Base-by-base conservation (phyloP, 352 stramenopile genomes). In the Pythium rhizo-oryzae region DNA sequence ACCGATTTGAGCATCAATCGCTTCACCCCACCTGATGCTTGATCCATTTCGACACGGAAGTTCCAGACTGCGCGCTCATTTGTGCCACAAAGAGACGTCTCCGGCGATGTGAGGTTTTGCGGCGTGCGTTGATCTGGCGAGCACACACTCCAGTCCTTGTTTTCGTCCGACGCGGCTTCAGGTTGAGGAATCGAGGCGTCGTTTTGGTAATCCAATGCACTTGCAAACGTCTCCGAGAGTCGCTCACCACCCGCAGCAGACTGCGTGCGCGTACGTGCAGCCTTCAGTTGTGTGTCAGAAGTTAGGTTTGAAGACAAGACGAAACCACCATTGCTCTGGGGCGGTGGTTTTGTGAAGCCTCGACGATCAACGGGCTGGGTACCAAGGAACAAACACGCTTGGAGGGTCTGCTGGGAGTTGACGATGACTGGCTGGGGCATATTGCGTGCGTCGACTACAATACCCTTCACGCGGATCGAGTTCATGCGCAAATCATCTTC, bases 121-220 rank as follows among this genome's bases (percentile, higher is more conserved):
- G 82, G 55, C 4, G 85, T 81, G 28, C 89, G 86, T 65, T 96
- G 89, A 37, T 96, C 89, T 21, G 89, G 89, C 24, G 90, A 85
- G 24, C 89, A 96, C 8, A 85, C 89, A 53, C 87, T 96, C 89
- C 89, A 96, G 67, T 96, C 89, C 57, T 96, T 96, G 75, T 93
- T 90, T 23, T 95, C 89, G 53, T 96, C 89, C 19, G 87, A 81
- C 2, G 76, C 87, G 4, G 85, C 72, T 43, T 93, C 87, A 25
- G 72, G 60, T 28, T 79, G 80, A n/a, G 80, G 76, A 23, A 87
- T 78, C 6, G 77, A 84, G 30, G 82, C 82, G 49, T 93, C 85
- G n/a, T 53, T 54, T 19, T 81, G 75, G 75, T 89, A 92, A 50
- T 92, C 84, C 21, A 79, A 47, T 1, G 65, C 41, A 46, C 52